Evolutionary conservation across 495 filamentous ascomycete genomes (phyloP), one percentile per base, ranked within the genome.

Genomic region (Durotheca rogersii): DNA sequence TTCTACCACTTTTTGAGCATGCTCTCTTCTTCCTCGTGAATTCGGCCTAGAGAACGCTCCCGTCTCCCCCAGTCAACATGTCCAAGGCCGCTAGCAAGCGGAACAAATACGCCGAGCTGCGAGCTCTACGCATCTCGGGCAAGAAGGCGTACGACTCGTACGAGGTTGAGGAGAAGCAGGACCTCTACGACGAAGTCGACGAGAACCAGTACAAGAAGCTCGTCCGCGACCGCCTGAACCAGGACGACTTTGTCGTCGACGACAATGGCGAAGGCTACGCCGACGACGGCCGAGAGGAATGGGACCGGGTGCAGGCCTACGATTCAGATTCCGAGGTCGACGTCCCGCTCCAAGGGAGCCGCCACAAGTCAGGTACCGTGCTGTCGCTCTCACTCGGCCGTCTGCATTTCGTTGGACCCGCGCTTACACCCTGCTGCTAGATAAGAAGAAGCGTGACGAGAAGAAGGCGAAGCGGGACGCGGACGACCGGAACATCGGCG

Each of bases 121-220:
- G 80, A 58, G 88, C 87, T 62, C 80, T 97, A 44, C 88, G 89
- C 45, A 84, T 88, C 58, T 79, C 91, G 7, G 93, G 93, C 64
- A 95, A 95, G 74, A 96, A 89, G 66, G 84, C 86, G 45, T 79
- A 92, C 25, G 85, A 89, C 45, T 84, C 81, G n/a, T 98, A 97
- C 73, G 71, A 96, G 66, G 80, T 97, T 48, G 80, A 87, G 66
- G 84, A 96, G 43, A 87, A 86, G 59, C 84, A 84, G 44, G 81
- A 87, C 41, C 74, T 98, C 31, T 98, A 96, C 71, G 92, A 96
- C 46, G 92, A 95, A 66, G 90, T 97, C 39, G 91, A 97, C 65
- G 93, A 98, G 58, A 91, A 95, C 61, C 86, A 87, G 38, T 98
- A 98, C 77, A 96, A 95, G 70, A 93, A 95, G 64, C 82, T 96